These are phyloP conservation scores for Blastobotrys persicus DNA, from an alignment of 1,139 yeast genomes.

Conservation along the genomic window DNA sequence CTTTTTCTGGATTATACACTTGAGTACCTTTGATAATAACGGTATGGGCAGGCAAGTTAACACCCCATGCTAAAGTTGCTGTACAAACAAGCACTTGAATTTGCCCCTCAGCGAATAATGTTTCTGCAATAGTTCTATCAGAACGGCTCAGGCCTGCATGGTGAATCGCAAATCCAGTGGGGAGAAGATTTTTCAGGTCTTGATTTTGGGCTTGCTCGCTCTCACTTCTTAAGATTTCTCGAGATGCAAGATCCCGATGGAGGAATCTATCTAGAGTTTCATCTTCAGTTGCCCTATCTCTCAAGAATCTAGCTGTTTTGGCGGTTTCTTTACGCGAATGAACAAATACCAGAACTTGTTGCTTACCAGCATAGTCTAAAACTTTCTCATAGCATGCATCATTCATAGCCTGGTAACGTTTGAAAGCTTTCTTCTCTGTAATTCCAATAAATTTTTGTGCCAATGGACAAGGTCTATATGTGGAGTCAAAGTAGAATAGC, in stretches of 20 bases:
- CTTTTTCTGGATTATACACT: conserved; percentile 86
- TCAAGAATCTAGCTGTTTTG: conserved; percentile 74
- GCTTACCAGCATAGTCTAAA: conserved; percentile 60
- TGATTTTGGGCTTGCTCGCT: conserved; percentile 54
- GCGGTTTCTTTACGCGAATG: conserved; percentile 92
- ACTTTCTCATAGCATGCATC: conserved; percentile 88
- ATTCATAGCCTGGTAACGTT: conserved; percentile 78
- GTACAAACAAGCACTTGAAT: conserved; percentile 83
- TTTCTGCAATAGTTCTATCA: conserved; percentile 80
- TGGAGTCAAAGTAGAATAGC: conserved; percentile 74
- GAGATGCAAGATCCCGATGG: conserved; percentile 54
- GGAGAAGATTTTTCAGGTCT: conserved; percentile 59
- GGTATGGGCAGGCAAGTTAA: conserved; percentile 93
- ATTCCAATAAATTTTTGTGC: conserved; percentile 87
- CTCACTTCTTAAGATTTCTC: conserved; percentile 65
- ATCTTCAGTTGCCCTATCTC: conserved; percentile 58
- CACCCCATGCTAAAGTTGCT: conserved; percentile 99
- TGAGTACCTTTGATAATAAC: conserved; percentile 95
- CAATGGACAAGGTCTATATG: conserved; percentile 89
- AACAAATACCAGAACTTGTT: conserved; percentile 85
- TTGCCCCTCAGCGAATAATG: conserved; percentile 83
- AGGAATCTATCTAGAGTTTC: conserved; percentile 50
- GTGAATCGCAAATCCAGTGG: conserved; percentile 83
- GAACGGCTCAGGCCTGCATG: conserved; percentile 84
- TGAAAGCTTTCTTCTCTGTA: conserved; percentile 79